Conservation (phyloP, 2,329 filamentous ascomycete genomes). For the Epichloe gansuensis region DNA sequence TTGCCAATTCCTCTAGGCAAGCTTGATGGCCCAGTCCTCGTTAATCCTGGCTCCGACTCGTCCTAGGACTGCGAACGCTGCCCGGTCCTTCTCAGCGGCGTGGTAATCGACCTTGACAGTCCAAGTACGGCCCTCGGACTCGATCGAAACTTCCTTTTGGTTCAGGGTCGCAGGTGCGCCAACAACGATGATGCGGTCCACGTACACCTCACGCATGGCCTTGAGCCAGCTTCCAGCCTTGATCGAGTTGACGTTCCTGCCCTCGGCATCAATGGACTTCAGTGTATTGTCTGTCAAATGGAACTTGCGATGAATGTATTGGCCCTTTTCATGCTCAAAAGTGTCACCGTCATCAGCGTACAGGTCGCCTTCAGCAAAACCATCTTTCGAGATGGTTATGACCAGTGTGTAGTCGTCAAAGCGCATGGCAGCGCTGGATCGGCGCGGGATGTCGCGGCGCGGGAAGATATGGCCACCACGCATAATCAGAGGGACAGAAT, state of each 20-base stretch:
- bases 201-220: slow-evolving; percentile 60
- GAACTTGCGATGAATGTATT: slow-evolving; percentile 80
- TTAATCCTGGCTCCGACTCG: slow-evolving; percentile 39
- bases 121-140: slow-evolving; percentile 39
- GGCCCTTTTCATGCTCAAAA: slow-evolving; percentile 74
- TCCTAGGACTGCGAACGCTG: slow-evolving; percentile 39
- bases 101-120: slow-evolving; percentile 49
- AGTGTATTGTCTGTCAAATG: slow-evolving; percentile 48
- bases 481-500: slow-evolving; percentile 83
- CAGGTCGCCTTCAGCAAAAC: slow-evolving; percentile 59
- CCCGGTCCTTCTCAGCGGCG: slow-evolving; percentile 31
- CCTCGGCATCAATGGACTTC: slow-evolving; percentile 55
- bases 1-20: slow-evolving; percentile 8
- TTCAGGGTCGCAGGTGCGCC: slow-evolving; percentile 64
- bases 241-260: slow-evolving; percentile 37
- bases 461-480: slow-evolving; percentile 86
- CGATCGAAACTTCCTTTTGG: slow-evolving; percentile 45
- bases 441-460: slow-evolving; percentile 74
- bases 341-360: slow-evolving; percentile 92
- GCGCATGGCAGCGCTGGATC: slow-evolving; percentile 78
- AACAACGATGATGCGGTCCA: slow-evolving; percentile 77
- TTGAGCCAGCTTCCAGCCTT: slow-evolving; percentile 60
- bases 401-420: slow-evolving; percentile 93
- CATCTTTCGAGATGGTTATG: slow-evolving; percentile 48
- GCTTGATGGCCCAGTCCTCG: slow-evolving; percentile 37